Evolutionary conservation across 73 alveolate genomes (phyloP).

Genomic region (Blepharisma stoltei): DNA sequence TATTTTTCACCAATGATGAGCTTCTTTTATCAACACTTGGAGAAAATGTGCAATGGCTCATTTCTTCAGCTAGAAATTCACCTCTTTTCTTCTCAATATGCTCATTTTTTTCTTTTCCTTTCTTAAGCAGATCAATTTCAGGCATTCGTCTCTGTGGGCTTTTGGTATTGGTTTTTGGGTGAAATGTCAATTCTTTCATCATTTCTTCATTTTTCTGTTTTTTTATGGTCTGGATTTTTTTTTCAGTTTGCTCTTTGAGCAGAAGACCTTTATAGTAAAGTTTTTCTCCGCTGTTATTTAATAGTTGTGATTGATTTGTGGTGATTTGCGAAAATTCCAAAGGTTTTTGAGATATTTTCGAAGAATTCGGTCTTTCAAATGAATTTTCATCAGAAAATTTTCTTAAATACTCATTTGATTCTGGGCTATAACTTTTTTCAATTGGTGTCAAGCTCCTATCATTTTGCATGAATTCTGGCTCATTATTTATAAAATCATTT

Average conservation of each 20-base stretch:
- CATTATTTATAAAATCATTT: too few species aligned
- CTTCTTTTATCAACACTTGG: constrained; percentile 3
- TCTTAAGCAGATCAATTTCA: background rate
- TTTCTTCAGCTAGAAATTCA: background rate
- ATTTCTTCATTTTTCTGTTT: background rate
- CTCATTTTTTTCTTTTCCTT: background rate
- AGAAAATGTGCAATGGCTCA: constrained; percentile 9
- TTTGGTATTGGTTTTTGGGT: constrained; percentile 4
- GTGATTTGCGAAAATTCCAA: too few species aligned
- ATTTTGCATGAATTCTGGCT: too few species aligned
- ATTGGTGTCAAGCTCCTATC: too few species aligned
- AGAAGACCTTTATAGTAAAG: too few species aligned
- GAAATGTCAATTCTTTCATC: background rate
- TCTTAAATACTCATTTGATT: too few species aligned
- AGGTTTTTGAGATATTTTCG: too few species aligned
- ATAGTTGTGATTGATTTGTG: too few species aligned
- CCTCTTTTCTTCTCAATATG: background rate
- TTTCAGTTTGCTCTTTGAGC: background rate
- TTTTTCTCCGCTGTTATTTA: too few species aligned
- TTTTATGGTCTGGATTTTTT: background rate
- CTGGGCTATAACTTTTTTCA: too few species aligned
- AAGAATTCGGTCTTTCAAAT: too few species aligned
- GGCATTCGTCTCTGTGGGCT: background rate
- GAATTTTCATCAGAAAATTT: too few species aligned
- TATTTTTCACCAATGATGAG: background rate